Conservation (phyloP, 768 basidiomycete species). For the Baorangia bicolor region DNA sequence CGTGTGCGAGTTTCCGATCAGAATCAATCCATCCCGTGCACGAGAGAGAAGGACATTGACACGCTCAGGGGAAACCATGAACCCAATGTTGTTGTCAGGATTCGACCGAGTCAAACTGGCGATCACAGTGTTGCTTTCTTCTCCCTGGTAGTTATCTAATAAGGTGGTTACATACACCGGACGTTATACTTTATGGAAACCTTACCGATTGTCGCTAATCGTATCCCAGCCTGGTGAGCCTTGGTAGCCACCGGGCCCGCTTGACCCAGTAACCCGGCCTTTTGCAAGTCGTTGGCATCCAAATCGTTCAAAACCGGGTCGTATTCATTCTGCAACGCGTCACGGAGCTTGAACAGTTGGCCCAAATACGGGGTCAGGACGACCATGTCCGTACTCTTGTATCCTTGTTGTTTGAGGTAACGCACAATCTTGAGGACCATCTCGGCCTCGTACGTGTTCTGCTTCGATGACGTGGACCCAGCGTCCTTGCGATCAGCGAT, state of each 20-base stretch:
- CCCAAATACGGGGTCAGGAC: conserved; percentile 70
- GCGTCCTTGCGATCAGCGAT: conserved; percentile 48
- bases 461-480: conserved; percentile 54
- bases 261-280: conserved; percentile 51
- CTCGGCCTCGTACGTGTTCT: conserved; percentile 56
- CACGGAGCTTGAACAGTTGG: conserved; percentile 52
- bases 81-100: conserved; percentile 54
- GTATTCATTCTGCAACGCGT: conserved; percentile 40
- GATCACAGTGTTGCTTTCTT: conserved; percentile 70
- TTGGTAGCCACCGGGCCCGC: conserved; percentile 38
- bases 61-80: conserved; percentile 69
- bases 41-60: conserved; percentile 74
- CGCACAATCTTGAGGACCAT: conserved; percentile 69
- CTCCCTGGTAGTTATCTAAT: conserved; percentile 75
- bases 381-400: conserved; percentile 58
- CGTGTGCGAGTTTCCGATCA: conserved; percentile 66
- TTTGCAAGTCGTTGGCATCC: conserved; percentile 57
- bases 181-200: neutral
- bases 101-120: conserved; percentile 65
- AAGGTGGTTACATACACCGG: neutral
- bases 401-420: conserved; percentile 70
- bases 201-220: conserved; percentile 67
- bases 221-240: conserved; percentile 38
- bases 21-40: conserved; percentile 61
- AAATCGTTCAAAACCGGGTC: conserved; percentile 67